Evolutionary conservation across 208 protist species (phyloP), one percentile per base, ranked within the genome.

Genomic region (Naegleria lovaniensis): DNA sequence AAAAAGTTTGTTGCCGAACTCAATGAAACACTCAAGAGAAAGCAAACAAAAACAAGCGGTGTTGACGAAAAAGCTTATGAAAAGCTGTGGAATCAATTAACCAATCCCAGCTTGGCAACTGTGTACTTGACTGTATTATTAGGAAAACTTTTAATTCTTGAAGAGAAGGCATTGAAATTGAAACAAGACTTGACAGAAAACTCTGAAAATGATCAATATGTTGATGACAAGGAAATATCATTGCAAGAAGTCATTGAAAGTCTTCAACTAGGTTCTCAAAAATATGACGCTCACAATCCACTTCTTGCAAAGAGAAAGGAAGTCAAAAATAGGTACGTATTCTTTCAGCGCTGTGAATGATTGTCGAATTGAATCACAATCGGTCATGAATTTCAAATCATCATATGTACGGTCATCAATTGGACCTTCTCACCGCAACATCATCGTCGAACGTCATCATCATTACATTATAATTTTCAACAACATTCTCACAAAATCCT

Each of bases 61-160:
- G n/a, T 58, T 38, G 84, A 88, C 25, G 15, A 36, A 25, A 58
- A 48, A 19, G n/a, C n/a, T 22, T 88, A 88, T 58, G 84, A 88
- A 58, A 38, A 22, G 6, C 11, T 88, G 36, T 88, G 84, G 84
- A 33, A 39, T 15, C 39, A 58, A 58, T 33, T 58, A 19, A 38
- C 25, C 5, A 58, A 88, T 36, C 39, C 13, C 0, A 39, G 55
- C 41, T 33, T 88, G 16, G 84, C 84, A 11, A 88, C 84, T 55
- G 84, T 88, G 55, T 88, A 58, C 41, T 38, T 88, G 15, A 88
- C 84, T 88, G 41, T 88, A 39, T 13, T 88, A 5, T 39, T 88
- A 39, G 84, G 84, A 38, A 88, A 88, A 88, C 41, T 88, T 29
- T 3, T 58, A 0, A 39, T 59, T 5, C n/a, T 58, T 0, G 83